These are phyloP conservation scores for Arachis stenosperma DNA, from an alignment of 306 rosid species.

Conservation along the genomic window DNA sequence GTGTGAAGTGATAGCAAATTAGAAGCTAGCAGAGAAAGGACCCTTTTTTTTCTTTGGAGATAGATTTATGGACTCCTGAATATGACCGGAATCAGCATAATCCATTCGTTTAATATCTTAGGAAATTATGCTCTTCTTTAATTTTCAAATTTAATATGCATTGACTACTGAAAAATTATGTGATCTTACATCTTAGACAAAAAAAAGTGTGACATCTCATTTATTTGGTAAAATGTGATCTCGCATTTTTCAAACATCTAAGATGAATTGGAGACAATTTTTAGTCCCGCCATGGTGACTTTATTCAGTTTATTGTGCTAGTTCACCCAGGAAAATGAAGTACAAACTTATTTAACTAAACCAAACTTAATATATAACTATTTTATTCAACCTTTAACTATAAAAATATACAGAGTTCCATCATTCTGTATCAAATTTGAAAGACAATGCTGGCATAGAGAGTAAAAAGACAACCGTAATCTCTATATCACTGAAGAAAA, in stretches of 20 bases:
- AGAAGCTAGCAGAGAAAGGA: neutral
- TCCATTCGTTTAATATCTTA: neutral
- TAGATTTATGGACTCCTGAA: neutral
- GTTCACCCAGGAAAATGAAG: neutral
- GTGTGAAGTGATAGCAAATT: neutral
- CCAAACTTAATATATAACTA: neutral
- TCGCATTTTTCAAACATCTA: too few species aligned
- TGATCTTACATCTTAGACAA: too few species aligned
- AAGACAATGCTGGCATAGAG: neutral
- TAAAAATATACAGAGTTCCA: constrained; percentile 9
- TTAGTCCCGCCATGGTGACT: neutral
- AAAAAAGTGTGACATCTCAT: too few species aligned
- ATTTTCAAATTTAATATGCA: neutral
- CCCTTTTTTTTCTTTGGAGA: neutral
- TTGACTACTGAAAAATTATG: too few species aligned
- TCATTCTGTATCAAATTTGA: constrained; percentile 2
- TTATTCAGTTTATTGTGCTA: neutral
- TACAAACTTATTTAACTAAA: neutral
- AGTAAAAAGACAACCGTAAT: neutral
- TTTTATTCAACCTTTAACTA: neutral
- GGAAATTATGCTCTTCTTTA: neutral
- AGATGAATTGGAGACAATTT: neutral
- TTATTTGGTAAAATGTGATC: too few species aligned
- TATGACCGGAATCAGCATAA: neutral
- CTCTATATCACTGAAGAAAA: constrained; percentile 22